phyloP scores from a whole-genome alignment of 306 rosid genomes.

The Urtica urens region DNA sequence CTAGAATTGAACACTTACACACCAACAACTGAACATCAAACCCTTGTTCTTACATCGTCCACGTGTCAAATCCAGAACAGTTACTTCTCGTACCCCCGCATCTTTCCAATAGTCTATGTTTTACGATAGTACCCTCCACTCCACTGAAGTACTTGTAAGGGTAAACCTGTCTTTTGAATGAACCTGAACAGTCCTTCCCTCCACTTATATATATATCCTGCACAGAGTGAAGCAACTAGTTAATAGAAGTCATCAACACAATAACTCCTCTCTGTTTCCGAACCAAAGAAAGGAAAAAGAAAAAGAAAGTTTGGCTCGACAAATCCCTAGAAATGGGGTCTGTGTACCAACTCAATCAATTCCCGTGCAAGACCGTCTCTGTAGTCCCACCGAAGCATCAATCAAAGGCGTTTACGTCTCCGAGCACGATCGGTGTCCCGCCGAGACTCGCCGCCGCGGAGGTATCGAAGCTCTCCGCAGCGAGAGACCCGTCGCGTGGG shows the following conservation, averaged over 20 bases:
- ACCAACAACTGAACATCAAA: too few relatives aligned
- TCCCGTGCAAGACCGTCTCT: conserved; percentile 31
- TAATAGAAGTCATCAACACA: not conserved
- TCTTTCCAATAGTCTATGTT: not conserved
- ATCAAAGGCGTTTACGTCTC: conserved; percentile 28
- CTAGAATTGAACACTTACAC: not conserved
- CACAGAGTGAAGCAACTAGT: not conserved
- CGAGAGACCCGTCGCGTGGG: not conserved
- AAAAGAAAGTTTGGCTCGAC: not conserved
- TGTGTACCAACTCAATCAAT: conserved; percentile 34
- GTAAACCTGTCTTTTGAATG: not conserved
- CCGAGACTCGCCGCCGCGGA: conserved; percentile 14
- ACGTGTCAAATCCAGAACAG: conserved; percentile 8
- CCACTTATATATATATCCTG: not conserved
- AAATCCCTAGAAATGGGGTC: conserved; percentile 34
- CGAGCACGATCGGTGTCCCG: conserved; percentile 16
- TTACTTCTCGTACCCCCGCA: not conserved
- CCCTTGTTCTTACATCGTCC: not conserved
- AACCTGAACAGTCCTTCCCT: not conserved
- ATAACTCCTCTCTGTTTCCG: not conserved
- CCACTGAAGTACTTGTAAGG: not conserved
- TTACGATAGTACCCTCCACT: not conserved
- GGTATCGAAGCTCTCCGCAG: conserved; percentile 9
- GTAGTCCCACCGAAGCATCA: conserved; percentile 18
- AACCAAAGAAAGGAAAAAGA: too few relatives aligned